Evolutionary conservation across 371 early-diverging fungal genomes (phyloP), one percentile per base, ranked within the genome.

Genomic region (Circinella umbellata): DNA sequence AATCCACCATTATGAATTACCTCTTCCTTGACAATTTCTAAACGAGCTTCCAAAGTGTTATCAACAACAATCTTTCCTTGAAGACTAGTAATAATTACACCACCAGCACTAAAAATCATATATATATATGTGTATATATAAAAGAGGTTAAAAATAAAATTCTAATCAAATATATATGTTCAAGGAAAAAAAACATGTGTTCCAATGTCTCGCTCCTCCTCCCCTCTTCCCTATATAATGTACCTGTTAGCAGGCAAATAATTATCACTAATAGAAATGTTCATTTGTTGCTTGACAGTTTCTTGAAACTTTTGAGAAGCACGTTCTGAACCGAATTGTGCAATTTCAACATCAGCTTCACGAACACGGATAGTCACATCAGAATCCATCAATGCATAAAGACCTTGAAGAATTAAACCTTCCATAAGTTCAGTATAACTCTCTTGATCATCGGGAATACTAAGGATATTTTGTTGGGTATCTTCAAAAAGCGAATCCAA

Each of bases 31-130:
- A 88, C 84, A 71, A 93, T 86, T 6, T 92, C 93, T 71, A 99
- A 83, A 63, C 99, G 92, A 27, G 92, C 86, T 78, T 94, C 95
- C 57, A 97, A 87, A 42, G 98, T 97, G 82, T 98, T 98, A 77
- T 91, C 85, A 67, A 92, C 88, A 57, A 84, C 85, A 75, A 97
- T 96, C 47, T 92, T 88, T 62, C 94, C 96, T 61, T 90, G 85
- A 49, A 88, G 78, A 36, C 91, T 90, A 49, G 90, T 80, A 39
- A 96, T 83, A 63, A 95, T 86, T 54, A 98, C 93, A 70, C 99
- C 99, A 71, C 99, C 99, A 73, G 93, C 92, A 78, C 93, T 91
- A 64, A 34, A 20, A 8, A 42, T 6, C 3, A 11, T 39, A 6
- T 17, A 11, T 36, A 42, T n/a, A 63, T 53, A 55, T 38, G 42